phyloP scores from a whole-genome alignment of 2,329 filamentous ascomycete genomes.

The Scedosporium aurantiacum region DNA sequence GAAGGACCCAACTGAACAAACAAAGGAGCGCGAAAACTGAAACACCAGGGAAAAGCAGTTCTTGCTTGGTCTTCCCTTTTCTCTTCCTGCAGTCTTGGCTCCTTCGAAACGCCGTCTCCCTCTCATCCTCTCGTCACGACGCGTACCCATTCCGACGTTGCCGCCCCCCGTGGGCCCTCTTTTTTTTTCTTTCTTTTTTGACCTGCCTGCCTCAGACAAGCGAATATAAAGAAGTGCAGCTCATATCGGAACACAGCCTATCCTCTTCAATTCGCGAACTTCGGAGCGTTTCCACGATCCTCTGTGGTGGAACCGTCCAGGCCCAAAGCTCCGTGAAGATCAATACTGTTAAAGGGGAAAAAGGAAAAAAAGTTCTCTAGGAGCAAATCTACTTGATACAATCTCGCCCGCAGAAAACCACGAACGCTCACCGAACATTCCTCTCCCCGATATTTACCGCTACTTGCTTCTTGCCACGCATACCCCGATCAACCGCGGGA shows the following conservation, averaged over 20 bases:
- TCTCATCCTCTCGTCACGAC: neutral
- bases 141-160: neutral
- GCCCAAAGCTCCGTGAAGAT: too few relatives aligned
- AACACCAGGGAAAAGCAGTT: neutral
- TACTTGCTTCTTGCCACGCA: neutral
- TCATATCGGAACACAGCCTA: too few relatives aligned
- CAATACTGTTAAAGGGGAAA: too few relatives aligned
- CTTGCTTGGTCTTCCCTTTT: neutral
- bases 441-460: neutral
- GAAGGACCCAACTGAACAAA: neutral
- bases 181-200: neutral
- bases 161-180: neutral
- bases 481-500: neutral
- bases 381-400: too few relatives aligned
- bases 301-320: too few relatives aligned
- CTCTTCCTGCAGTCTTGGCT: neutral
- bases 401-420: too few relatives aligned
- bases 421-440: too few relatives aligned
- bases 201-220: neutral
- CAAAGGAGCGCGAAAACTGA: neutral
- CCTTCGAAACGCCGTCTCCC: neutral
- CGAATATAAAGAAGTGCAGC: neutral
- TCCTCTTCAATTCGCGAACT: too few relatives aligned
- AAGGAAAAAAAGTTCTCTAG: too few relatives aligned
- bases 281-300: too few relatives aligned